A percentile compares a stretch with the other conserved stretches of the same genome.
phyloP scores from a whole-genome alignment of 129 eudicot genomes.

The Tagetes patula region DNA sequence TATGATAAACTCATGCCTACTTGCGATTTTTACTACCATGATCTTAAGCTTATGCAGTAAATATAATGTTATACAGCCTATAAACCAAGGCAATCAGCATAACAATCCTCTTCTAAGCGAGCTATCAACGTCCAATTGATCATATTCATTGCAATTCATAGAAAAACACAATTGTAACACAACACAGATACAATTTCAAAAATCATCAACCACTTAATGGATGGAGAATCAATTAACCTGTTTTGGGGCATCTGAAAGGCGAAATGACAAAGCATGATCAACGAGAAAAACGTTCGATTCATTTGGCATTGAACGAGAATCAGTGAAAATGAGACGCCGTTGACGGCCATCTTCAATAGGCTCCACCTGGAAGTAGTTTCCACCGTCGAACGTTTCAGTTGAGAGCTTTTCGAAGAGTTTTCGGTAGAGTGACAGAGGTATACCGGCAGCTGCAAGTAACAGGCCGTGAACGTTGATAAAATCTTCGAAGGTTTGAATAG shows the following conservation, averaged over 20 bases:
- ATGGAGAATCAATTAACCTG: slow-evolving; percentile 44
- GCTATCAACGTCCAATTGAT: not conserved
- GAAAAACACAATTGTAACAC: not conserved
- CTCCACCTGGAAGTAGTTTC: slow-evolving; percentile 85
- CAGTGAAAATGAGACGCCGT: slow-evolving; percentile 65
- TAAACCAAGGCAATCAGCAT: too few species aligned
- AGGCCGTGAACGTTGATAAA: slow-evolving; percentile 69
- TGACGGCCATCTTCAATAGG: slow-evolving; percentile 81
- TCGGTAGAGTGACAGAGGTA: slow-evolving; percentile 64
- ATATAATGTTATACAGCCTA: too few species aligned
- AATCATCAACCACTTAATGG: too few species aligned
- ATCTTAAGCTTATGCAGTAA: not conserved
- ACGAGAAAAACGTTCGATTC: slow-evolving; percentile 72
- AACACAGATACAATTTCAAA: not conserved
- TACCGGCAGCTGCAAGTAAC: slow-evolving; percentile 75
- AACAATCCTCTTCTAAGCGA: too few species aligned
- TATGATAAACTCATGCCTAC: too few species aligned
- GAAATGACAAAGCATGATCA: slow-evolving; percentile 96
- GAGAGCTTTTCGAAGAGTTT: slow-evolving; percentile 67
- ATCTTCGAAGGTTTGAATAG: slow-evolving; percentile 51
- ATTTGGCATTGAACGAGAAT: slow-evolving; percentile 46
- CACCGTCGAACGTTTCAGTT: slow-evolving; percentile 84
- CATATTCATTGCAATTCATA: not conserved
- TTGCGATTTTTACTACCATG: too few species aligned
- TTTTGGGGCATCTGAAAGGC: slow-evolving; percentile 84